These are phyloP conservation scores for Phialophora tarda DNA, from an alignment of 2,329 filamentous ascomycete species.

Conservation along the genomic window DNA sequence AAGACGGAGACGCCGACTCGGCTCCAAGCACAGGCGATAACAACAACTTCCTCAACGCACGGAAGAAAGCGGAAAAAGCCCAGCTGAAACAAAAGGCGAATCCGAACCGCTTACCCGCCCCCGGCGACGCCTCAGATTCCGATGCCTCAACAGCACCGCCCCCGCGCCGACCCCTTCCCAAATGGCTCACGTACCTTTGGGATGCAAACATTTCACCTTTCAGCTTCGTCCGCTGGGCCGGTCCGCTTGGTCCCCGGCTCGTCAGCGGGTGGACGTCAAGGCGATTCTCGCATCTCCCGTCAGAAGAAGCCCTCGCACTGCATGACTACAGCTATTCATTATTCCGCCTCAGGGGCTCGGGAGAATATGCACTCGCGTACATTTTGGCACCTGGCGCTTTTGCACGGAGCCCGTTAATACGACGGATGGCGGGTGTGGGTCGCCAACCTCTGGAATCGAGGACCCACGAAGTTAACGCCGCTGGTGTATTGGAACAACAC, in stretches of 20 bases:
- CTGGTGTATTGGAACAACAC: slow-evolving; percentile 8
- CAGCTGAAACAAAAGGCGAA: slow-evolving; percentile 32
- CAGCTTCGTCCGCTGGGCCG: slow-evolving; percentile 82
- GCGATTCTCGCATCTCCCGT: slow-evolving; percentile 85
- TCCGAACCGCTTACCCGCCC: slow-evolving; percentile 25
- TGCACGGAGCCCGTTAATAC: slow-evolving; percentile 83
- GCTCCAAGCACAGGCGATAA: slow-evolving; percentile 48
- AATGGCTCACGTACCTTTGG: slow-evolving; percentile 93
- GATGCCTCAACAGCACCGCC: slow-evolving; percentile 46
- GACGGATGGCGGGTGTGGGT: slow-evolving; percentile 83
- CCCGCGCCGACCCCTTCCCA: slow-evolving; percentile 69
- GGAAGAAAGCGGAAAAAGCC: slow-evolving; percentile 47
- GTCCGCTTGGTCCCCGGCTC: slow-evolving; percentile 86
- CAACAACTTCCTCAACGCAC: slow-evolving; percentile 62
- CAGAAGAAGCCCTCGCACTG: slow-evolving; percentile 78
- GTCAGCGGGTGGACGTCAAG: slow-evolving; percentile 95
- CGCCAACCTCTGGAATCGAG: slow-evolving; percentile 62
- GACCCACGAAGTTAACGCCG: slow-evolving; percentile 18
- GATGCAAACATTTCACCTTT: slow-evolving; percentile 97
- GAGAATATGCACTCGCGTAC: slow-evolving; percentile 91
- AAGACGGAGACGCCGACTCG: slow-evolving; percentile 73
- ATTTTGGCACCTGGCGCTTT: slow-evolving; percentile 93
- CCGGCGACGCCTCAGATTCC: slow-evolving; percentile 17
- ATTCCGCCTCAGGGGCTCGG: slow-evolving; percentile 88
- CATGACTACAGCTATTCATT: slow-evolving; percentile 95